Base-by-base conservation (phyloP, 2,329 filamentous ascomycete species). In the Verticillium dahliae region DNA sequence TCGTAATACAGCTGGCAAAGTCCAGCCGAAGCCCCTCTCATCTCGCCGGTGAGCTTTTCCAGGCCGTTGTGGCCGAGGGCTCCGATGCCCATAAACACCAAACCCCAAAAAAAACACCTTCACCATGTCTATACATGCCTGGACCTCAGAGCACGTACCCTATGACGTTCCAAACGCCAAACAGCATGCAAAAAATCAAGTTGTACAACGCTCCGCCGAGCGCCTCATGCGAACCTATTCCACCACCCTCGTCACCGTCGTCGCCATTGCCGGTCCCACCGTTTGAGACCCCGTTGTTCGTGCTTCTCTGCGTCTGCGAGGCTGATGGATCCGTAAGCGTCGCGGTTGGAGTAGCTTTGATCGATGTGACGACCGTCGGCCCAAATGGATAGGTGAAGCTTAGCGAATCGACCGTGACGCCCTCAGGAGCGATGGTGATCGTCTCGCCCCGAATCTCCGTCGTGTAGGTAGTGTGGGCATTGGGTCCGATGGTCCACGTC, bases 401-500 rank as follows among this genome's bases (percentile, higher is more conserved):
- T 63, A 81, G 72, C 0, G 78, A 78, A 18, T 75, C 75, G 52
- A 83, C 73, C 5, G 72, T 71, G 6, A 86, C 72, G n/a, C 83
- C 84, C 2, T 68, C 69, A 0, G 83, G 77, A 1, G 78, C 81
- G 52, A 85, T 78, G 0, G 77, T 82, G 34, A 87, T 71, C 0
- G 76, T 82, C 68, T 85, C 75, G 1, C 80, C 79, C 6, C 76
- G 79, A 4, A 84, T 72, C 0, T 80, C 73, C 1, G 78, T 80
- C 0, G 78, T 84, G 1, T 72, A 78, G 11, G 69, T 69, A 6
- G 57, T 59, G n/a, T 69, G 69, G 2, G 74, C 73, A 11, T 74
- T 75, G 0, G 79, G 74, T 0, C 82, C 82, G 57, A 86, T 71
- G 1, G 78, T 81, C 66, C 83, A 85, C 0, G 80, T 84, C 2